Percentiles rank a stretch among this genome's conserved stretches.
These are phyloP conservation scores for Populus deltoides DNA, from an alignment of 345 rosid genomes.

Conservation along the genomic window DNA sequence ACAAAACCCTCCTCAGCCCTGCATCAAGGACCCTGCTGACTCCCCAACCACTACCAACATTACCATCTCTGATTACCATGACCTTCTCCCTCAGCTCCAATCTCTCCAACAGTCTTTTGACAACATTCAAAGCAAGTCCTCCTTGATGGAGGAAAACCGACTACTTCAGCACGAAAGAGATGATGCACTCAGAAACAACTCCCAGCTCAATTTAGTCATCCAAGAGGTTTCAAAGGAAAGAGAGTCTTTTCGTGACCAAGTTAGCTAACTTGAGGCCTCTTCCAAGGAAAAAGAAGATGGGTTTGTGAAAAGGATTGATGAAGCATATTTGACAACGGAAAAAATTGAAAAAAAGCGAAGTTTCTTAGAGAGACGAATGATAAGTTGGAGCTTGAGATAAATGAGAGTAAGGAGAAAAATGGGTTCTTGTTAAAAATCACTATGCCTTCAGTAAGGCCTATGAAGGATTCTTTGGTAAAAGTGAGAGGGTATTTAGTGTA, in stretches of 20 bases:
- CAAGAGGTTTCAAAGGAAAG: constrained; percentile 39
- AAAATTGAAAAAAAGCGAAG: constrained; percentile 36
- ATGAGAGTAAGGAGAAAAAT: constrained; percentile 24
- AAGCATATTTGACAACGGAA: constrained; percentile 28
- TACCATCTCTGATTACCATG: constrained; percentile 17
- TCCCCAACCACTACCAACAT: constrained; percentile 6
- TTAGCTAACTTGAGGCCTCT: constrained; percentile 30
- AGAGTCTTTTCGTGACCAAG: constrained; percentile 33
- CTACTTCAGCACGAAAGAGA: constrained; percentile 38
- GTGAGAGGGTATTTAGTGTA: constrained; percentile 20
- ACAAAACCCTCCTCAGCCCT: constrained; percentile 17
- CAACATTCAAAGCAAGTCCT: constrained; percentile 27
- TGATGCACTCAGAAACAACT: constrained; percentile 28
- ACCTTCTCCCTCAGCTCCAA: constrained; percentile 32
- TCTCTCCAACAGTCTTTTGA: constrained; percentile 35
- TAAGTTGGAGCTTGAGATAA: constrained; percentile 38
- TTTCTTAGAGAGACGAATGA: constrained; percentile 31
- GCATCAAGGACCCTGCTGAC: constrained; percentile 18
- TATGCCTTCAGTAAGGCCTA: constrained; percentile 30
- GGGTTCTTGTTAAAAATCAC: constrained; percentile 20
- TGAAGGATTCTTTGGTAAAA: constrained; percentile 38
- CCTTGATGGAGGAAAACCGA: constrained; percentile 36
- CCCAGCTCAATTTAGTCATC: constrained; percentile 22
- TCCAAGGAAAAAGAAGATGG: constrained; percentile 32
- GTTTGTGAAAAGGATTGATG: constrained; percentile 25